phyloP scores from a whole-genome alignment of 2,329 filamentous ascomycete species.

The Fusarium nygamai region DNA sequence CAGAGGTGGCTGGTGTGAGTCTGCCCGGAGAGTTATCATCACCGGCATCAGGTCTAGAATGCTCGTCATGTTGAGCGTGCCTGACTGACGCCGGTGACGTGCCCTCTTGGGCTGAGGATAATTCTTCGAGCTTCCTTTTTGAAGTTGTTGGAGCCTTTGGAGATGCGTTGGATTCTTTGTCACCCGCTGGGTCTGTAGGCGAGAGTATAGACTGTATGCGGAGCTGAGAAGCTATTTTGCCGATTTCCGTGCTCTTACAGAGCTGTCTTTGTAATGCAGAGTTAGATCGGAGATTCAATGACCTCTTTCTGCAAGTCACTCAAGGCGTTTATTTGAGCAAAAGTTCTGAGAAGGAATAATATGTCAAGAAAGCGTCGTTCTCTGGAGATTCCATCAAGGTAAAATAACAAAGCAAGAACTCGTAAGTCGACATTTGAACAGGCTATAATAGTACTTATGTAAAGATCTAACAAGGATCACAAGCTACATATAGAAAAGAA shows the following conservation, averaged over 20 bases:
- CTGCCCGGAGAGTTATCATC: neutral
- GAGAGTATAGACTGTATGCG: slow-evolving; percentile 63
- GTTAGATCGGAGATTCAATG: neutral
- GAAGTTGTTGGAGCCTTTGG: neutral
- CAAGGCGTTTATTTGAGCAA: neutral
- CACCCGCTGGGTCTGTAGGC: slow-evolving; percentile 53
- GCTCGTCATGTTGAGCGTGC: neutral
- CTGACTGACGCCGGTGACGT: neutral
- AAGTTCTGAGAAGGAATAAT: neutral
- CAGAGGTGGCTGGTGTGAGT: slow-evolving; percentile 1
- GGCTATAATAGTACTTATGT: neutral
- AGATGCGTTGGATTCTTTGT: slow-evolving; percentile 46
- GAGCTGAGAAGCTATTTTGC: slow-evolving; percentile 61
- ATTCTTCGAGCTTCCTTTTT: slow-evolving; percentile 7
- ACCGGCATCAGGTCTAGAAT: neutral
- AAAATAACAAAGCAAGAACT: neutral
- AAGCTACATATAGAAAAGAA: neutral
- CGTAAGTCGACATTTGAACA: neutral
- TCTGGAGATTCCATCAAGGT: neutral
- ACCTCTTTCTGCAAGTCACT: neutral
- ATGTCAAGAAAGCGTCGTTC: neutral
- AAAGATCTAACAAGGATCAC: neutral
- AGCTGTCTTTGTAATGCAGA: slow-evolving; percentile 2
- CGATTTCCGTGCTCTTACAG: slow-evolving; percentile 51
- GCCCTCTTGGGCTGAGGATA: neutral